These are phyloP conservation scores for Picochlorum sp. DNA, from an alignment of 139 green algal species.

Conservation along the genomic window DNA sequence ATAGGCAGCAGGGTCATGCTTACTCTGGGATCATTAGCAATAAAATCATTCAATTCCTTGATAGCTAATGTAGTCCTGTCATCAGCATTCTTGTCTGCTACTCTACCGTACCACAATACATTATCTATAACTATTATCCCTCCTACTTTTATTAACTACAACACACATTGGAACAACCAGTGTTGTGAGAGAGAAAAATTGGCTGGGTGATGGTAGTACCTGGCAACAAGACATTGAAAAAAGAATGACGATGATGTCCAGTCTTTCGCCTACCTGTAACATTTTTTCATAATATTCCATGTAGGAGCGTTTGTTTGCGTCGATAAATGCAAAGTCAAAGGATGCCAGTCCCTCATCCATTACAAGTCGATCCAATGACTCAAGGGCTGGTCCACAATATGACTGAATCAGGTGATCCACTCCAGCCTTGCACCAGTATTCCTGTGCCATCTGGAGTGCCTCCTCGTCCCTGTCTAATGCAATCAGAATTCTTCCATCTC, in stretches of 20 bases:
- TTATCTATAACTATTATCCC: slow-evolving; percentile 91
- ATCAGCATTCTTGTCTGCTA: slow-evolving; percentile 34
- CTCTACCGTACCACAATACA: slow-evolving; percentile 66
- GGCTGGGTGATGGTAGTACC: neutral
- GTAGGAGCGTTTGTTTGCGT: slow-evolving; percentile 86
- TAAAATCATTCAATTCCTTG: slow-evolving; percentile 56
- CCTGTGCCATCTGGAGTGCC: slow-evolving; percentile 50
- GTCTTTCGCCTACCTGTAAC: too few relatives aligned
- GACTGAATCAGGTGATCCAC: slow-evolving; percentile 41
- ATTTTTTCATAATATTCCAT: slow-evolving; percentile 73
- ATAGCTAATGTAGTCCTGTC: slow-evolving; percentile 53
- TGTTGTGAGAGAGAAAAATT: neutral
- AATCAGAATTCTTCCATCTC: slow-evolving; percentile 52
- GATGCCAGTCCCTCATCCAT: slow-evolving; percentile 1
- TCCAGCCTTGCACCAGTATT: slow-evolving; percentile 54
- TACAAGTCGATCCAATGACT: slow-evolving; percentile 22
- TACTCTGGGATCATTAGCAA: slow-evolving; percentile 60
- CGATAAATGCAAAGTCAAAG: slow-evolving; percentile 85
- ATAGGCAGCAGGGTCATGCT: slow-evolving; percentile 60
- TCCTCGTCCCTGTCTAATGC: slow-evolving; percentile 64
- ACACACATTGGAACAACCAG: slow-evolving; percentile 7
- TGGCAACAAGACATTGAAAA: neutral
- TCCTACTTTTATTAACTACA: slow-evolving; percentile 70
- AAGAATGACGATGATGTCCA: too few relatives aligned
- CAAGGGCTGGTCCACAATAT: slow-evolving; percentile 16